Conservation (phyloP, 2,329 filamentous ascomycete species). For the Neonectria neomacrospora region DNA sequence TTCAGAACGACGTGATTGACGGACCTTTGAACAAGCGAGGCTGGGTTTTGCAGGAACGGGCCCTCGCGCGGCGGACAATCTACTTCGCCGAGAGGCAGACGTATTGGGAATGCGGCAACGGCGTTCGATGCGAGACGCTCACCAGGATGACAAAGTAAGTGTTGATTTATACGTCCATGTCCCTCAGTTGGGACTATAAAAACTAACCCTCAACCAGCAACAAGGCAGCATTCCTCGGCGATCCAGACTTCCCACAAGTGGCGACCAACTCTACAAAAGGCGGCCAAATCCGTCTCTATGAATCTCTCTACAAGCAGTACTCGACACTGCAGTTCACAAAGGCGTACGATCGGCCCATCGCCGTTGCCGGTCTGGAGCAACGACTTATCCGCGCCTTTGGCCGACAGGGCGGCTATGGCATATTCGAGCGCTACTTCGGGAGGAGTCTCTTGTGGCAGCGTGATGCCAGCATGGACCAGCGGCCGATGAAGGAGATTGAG, state of each 20-base stretch:
- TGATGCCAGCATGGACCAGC: neutral
- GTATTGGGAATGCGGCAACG: conserved; percentile 36
- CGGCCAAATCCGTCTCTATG: conserved; percentile 26
- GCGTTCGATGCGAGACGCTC: conserved; percentile 31
- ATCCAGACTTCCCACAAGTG: conserved; percentile 32
- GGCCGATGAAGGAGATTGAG: conserved; percentile 3
- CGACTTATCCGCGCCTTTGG: conserved; percentile 26
- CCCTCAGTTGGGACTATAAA: no score
- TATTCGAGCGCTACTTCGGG: conserved; percentile 30
- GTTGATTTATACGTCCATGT: neutral
- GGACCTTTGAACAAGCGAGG: conserved; percentile 19
- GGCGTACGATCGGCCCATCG: conserved; percentile 30
- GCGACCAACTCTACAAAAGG: conserved; percentile 24
- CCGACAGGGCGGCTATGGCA: conserved; percentile 32
- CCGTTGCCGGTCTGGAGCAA: conserved; percentile 34
- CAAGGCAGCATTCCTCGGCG: conserved; percentile 32
- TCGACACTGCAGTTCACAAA: conserved; percentile 30
- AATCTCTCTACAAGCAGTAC: conserved; percentile 34
- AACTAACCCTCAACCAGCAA: neutral
- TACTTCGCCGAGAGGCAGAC: conserved; percentile 32
- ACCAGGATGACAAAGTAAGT: conserved; percentile 32
- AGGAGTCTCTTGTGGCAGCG: conserved; percentile 36
- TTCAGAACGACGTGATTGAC: conserved; percentile 26
- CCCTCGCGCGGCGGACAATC: conserved; percentile 32
- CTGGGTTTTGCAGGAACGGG: conserved; percentile 28